These are phyloP conservation scores for Trichoderma arundinaceum DNA, from an alignment of 2,329 filamentous ascomycete genomes.

Conservation along the genomic window DNA sequence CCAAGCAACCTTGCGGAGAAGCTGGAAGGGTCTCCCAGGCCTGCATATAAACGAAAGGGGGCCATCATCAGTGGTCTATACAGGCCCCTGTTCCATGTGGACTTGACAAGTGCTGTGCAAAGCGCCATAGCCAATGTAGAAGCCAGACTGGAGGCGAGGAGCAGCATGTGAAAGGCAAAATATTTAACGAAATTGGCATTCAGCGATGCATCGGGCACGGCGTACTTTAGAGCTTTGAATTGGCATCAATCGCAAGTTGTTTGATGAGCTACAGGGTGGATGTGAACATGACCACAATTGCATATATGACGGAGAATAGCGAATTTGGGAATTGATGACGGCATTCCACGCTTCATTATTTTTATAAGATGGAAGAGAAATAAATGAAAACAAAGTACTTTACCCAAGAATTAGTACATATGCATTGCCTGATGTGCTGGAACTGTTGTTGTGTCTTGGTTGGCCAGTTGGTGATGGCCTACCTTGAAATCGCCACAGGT, in stretches of 20 bases:
- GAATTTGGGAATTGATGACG: neutral
- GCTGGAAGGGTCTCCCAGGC: constrained; percentile 45
- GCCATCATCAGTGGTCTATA: constrained; percentile 85
- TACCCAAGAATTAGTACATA: too few species aligned
- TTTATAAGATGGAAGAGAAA: neutral
- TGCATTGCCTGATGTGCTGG: too few species aligned
- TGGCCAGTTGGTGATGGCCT: neutral
- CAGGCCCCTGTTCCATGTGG: constrained; percentile 90
- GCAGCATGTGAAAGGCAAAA: neutral
- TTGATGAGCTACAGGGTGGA: neutral
- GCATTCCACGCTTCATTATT: neutral
- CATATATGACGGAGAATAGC: neutral
- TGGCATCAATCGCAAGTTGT: neutral
- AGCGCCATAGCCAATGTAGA: constrained; percentile 83
- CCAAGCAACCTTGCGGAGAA: constrained; percentile 12
- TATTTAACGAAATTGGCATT: neutral
- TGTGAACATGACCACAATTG: neutral
- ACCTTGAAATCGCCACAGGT: constrained; percentile 18
- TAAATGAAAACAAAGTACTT: neutral
- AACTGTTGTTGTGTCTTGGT: too few species aligned
- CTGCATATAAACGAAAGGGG: constrained; percentile 51
- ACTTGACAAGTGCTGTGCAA: constrained; percentile 86
- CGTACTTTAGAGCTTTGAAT: neutral
- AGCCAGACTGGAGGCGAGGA: constrained; percentile 49
- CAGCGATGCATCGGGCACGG: constrained; percentile 18